Conservation (phyloP, 768 basidiomycete species). For the Gyrodon lividus region DNA sequence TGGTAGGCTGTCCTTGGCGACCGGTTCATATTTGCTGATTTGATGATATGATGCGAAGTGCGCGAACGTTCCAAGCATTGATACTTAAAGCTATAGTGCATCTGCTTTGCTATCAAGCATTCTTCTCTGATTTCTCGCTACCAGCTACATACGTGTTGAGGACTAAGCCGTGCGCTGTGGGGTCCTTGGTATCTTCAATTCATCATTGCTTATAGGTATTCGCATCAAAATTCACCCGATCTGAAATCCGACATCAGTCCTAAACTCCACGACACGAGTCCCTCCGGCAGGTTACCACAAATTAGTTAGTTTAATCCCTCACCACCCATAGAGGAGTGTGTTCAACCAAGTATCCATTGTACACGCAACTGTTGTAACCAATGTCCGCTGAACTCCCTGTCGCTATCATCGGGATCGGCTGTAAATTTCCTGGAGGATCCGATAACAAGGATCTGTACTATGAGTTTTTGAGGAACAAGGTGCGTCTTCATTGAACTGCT, state of each 20-base stretch:
- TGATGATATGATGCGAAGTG: neutral
- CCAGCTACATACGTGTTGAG: neutral
- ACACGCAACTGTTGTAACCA: neutral
- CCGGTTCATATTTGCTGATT: too few relatives aligned
- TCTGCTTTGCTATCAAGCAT: neutral
- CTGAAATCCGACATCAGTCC: neutral
- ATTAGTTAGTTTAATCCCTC: neutral
- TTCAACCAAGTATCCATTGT: constrained; percentile 1
- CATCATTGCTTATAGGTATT: neutral
- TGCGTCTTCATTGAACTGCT: neutral
- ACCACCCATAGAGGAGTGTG: neutral
- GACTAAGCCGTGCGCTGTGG: neutral
- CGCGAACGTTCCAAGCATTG: neutral
- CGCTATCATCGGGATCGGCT: constrained; percentile 33
- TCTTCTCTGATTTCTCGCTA: neutral
- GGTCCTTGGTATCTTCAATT: neutral
- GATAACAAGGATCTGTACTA: constrained; percentile 31
- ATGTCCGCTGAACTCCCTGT: constrained; percentile 32
- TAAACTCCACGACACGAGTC: neutral
- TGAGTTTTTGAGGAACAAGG: constrained; percentile 31
- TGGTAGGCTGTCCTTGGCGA: too few relatives aligned
- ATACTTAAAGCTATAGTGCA: neutral
- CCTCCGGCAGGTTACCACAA: neutral
- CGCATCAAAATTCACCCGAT: neutral
- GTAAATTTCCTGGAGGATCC: constrained; percentile 33